phyloP scores from a whole-genome alignment of 345 rosid species.

The Citrus maxima region DNA sequence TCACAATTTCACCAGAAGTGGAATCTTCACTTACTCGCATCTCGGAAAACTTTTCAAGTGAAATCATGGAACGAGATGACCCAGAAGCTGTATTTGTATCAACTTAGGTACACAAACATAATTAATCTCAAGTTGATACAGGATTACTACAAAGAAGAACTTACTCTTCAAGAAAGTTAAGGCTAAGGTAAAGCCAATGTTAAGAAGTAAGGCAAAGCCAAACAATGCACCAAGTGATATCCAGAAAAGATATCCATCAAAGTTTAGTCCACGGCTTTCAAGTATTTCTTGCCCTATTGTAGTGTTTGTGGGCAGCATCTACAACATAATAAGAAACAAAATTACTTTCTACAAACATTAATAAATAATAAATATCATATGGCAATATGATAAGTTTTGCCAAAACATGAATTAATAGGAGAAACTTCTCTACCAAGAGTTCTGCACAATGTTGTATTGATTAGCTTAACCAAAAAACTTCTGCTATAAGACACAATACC shows the following conservation, averaged over 20 bases:
- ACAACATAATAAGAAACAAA: not conserved
- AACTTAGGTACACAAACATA: not conserved
- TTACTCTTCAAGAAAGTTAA: constrained; percentile 66
- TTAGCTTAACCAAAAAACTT: not conserved
- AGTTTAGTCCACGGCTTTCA: constrained; percentile 61
- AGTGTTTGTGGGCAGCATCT: constrained; percentile 38
- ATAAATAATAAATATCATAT: not conserved
- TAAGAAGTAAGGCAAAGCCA: constrained; percentile 57
- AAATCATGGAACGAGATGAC: constrained; percentile 62
- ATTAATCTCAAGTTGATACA: not conserved
- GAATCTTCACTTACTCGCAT: constrained; percentile 41
- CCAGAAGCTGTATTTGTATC: constrained; percentile 55
- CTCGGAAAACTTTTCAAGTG: constrained; percentile 51
- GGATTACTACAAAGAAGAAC: constrained; percentile 13
- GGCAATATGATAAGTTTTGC: not conserved
- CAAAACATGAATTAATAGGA: not conserved
- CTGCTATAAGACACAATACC: constrained; percentile 24
- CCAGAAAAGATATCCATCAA: constrained; percentile 52
- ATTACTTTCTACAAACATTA: not conserved
- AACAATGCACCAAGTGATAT: constrained; percentile 56
- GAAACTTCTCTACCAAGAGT: not conserved
- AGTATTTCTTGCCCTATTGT: constrained; percentile 56
- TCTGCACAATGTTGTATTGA: not conserved
- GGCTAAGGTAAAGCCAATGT: constrained; percentile 58
- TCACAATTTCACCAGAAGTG: not conserved